Percentiles rank a stretch among this genome's conserved stretches.
Evolutionary conservation across 495 filamentous ascomycete genomes (phyloP).

Genomic region (Patellaria atrata): DNA sequence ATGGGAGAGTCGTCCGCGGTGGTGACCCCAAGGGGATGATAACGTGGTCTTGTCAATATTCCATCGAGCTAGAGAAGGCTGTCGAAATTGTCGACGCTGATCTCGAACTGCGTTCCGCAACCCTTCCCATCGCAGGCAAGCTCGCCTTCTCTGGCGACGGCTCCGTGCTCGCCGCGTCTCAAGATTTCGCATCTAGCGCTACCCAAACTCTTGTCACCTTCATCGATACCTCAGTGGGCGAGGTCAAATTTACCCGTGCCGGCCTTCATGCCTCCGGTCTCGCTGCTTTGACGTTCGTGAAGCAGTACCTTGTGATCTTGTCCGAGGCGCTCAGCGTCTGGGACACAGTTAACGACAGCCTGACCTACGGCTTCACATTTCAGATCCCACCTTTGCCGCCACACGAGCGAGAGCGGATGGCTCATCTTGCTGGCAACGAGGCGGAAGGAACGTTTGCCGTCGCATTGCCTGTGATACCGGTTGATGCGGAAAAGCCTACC

Average conservation of each 20-base stretch:
- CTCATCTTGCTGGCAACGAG: conserved; percentile 46
- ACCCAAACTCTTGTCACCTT: conserved; percentile 40
- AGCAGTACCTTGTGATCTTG: conserved; percentile 46
- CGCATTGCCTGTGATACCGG: conserved; percentile 30
- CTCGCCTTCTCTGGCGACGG: conserved; percentile 76
- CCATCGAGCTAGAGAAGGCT: conserved; percentile 34
- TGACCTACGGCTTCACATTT: conserved; percentile 27
- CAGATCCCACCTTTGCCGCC: conserved; percentile 18
- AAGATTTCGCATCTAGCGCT: conserved; percentile 30
- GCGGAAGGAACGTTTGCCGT: conserved; percentile 39
- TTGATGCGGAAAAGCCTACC: conserved; percentile 5
- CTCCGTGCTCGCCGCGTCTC: conserved; percentile 55
- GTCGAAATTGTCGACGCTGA: conserved; percentile 23
- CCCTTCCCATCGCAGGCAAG: conserved; percentile 31
- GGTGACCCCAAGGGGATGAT: conserved; percentile 38
- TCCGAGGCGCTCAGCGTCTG: conserved; percentile 40
- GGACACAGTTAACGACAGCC: conserved; percentile 17
- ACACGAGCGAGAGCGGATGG: conserved; percentile 27
- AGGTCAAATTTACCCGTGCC: conserved; percentile 36
- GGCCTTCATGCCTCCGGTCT: conserved; percentile 41
- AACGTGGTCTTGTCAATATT: conserved; percentile 58
- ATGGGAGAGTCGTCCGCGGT: conserved; percentile 44
- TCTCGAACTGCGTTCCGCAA: conserved; percentile 5
- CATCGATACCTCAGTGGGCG: conserved; percentile 44
- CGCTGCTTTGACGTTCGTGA: conserved; percentile 41